A percentile compares a stretch with the other conserved stretches of the same genome.
Conservation (phyloP, 306 rosid species). For the Hylodesmum podocarpum region DNA sequence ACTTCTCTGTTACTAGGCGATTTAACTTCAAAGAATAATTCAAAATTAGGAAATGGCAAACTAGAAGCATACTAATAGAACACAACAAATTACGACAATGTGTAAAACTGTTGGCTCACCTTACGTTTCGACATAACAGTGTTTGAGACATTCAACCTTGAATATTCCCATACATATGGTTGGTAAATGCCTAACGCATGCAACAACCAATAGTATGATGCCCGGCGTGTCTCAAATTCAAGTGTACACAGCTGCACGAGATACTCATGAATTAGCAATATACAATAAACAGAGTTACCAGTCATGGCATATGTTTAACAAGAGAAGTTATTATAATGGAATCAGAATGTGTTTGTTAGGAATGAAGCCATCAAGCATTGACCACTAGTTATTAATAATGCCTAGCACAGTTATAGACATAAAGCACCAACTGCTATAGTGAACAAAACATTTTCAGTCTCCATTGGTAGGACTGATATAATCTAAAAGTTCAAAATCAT, state of each 20-base stretch:
- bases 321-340: not conserved
- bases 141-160: conserved; percentile 89
- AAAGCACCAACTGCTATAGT: not conserved
- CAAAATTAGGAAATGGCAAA: conserved; percentile 10
- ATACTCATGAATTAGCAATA: conserved; percentile 9
- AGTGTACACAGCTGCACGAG: conserved; percentile 82
- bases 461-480: not conserved
- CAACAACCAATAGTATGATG: conserved; percentile 93
- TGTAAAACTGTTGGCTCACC: conserved; percentile 46
- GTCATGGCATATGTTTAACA: not conserved
- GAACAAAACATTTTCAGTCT: not conserved
- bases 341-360: not conserved
- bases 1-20: conserved; percentile 78
- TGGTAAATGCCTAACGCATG: conserved; percentile 77
- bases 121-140: conserved; percentile 97
- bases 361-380: not conserved
- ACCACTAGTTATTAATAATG: not conserved
- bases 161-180: conserved; percentile 97
- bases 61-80: not conserved
- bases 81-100: not conserved
- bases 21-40: conserved; percentile 59
- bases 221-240: conserved; percentile 99
- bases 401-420: not conserved
- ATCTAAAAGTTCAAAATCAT: not conserved
- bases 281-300: not conserved